phyloP scores from a whole-genome alignment of 108 stramenopile species.

The Schizochytrium sp. region DNA sequence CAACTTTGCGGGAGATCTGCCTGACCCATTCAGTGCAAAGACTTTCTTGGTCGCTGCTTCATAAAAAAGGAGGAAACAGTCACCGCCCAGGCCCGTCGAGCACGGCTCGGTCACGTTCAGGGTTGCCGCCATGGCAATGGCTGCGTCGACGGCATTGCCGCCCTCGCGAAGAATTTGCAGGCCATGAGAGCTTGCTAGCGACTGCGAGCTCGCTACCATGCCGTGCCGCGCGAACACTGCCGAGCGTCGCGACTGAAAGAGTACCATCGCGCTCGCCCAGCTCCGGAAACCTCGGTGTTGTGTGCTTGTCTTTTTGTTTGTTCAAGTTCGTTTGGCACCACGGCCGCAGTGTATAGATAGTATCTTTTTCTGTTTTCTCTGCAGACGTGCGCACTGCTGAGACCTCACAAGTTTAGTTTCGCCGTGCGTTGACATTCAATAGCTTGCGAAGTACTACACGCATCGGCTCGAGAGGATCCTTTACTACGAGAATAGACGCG shows the following conservation, averaged over 20 bases:
- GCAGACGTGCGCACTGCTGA: no score
- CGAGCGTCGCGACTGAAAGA: constrained; percentile 24
- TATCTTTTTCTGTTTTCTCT: no score
- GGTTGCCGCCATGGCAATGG: constrained; percentile 49
- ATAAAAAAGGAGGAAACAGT: constrained; percentile 68
- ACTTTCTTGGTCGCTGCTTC: constrained; percentile 58
- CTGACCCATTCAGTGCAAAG: constrained; percentile 73
- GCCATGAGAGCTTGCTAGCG: constrained; percentile 35
- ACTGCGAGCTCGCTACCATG: constrained; percentile 38
- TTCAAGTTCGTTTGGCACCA: no score
- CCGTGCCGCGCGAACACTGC: constrained; percentile 32
- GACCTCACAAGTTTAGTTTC: no score
- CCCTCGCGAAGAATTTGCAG: constrained; percentile 30
- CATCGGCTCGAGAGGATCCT: no score
- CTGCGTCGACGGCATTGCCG: constrained; percentile 56
- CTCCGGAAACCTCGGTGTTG: no score
- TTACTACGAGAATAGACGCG: no score
- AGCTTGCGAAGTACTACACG: no score
- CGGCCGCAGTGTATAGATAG: no score
- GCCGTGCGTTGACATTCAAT: no score
- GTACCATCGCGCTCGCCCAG: background rate
- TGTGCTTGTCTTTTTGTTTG: no score
- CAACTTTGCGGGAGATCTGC: constrained; percentile 54
- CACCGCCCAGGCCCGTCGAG: constrained; percentile 39
- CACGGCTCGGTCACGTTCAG: constrained; percentile 38